Conservation (phyloP, 2,329 filamentous ascomycete genomes). For the Exophiala oligosperma region DNA sequence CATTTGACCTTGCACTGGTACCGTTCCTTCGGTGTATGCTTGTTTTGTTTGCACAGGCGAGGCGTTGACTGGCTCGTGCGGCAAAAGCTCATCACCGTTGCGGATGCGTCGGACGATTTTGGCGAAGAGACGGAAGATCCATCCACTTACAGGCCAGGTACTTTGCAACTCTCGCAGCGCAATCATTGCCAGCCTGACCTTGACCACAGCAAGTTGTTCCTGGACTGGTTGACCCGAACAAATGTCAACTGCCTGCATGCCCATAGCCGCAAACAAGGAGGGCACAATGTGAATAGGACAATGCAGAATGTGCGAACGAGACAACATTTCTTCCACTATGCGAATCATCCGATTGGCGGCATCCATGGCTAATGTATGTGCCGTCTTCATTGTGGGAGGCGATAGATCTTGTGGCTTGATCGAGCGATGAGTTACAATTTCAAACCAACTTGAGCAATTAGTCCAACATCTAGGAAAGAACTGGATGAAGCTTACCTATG, state of each 20-base stretch:
- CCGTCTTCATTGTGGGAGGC: slow-evolving; percentile 19
- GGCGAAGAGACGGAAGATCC: slow-evolving; percentile 28
- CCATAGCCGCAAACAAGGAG: slow-evolving; percentile 29
- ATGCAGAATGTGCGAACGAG: slow-evolving; percentile 18
- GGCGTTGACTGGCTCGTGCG: slow-evolving; percentile 18
- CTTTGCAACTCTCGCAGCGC: slow-evolving; percentile 30
- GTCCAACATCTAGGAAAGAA: neutral
- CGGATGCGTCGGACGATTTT: slow-evolving; percentile 23
- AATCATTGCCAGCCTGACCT: slow-evolving; percentile 30
- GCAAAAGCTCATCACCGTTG: slow-evolving; percentile 16
- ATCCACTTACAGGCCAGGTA: slow-evolving; percentile 32
- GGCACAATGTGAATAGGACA: slow-evolving; percentile 28
- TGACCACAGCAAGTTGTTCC: slow-evolving; percentile 30
- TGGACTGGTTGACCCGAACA: slow-evolving; percentile 27
- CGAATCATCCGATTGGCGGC: slow-evolving; percentile 27
- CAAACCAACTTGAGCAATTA: slow-evolving; percentile 19
- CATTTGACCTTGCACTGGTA: neutral
- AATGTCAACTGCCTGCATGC: slow-evolving; percentile 31
- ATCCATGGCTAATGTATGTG: slow-evolving; percentile 16
- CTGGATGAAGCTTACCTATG: slow-evolving; percentile 15
- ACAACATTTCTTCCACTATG: slow-evolving; percentile 28
- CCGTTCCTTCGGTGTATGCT: neutral
- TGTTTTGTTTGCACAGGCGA: slow-evolving; percentile 13
- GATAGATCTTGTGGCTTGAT: slow-evolving; percentile 21
- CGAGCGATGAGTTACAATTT: slow-evolving; percentile 22